Base-by-base conservation (phyloP, 2,329 filamentous ascomycete genomes). In the Aureobasidium sp. region DNA sequence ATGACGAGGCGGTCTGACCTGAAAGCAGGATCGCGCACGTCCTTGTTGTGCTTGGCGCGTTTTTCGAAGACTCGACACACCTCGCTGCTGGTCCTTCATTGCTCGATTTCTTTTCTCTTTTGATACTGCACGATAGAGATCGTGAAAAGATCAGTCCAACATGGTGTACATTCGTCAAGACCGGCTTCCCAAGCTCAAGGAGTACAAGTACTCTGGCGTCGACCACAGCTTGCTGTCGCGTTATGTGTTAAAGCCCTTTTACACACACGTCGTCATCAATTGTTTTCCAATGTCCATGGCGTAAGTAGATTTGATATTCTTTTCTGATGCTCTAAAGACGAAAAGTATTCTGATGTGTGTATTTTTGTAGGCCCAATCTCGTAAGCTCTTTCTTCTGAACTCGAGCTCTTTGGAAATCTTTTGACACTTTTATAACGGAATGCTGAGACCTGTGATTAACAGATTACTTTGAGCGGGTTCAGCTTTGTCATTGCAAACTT, bases 101-200 rank as follows among this genome's bases (percentile, higher is more conserved):
- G 42, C 11, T 39, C 20, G n/a, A n/a, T 27, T 27, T 56, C n/a
- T 27, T 42, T 27, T 45, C 45, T 5, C 22, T 29, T 42, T 41
- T 47, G 15, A 29, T 9, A 29, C 34, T 48, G 15, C 29, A 58
- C 12, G 9, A 27, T 37, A 58, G 42, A 57, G 25, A 25, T 27
- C 42, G 25, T 42, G 17, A 12, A 8, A 45, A 39, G 31, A 36
- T 36, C 17, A 22, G 1, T 47, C 45, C 42, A 81, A 70, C 61
- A 97, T 97, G 91, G 92, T 94, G 65, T 97, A 97, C 82, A 91
- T 99, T 64, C 90, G 94, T 67, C 90, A 96, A 77, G 87, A 92
- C 72, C 87, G 90, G 78, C 87, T 99, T 66, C 86, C 88, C 42
- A 90, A 90, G 74, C 86, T 99, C 70, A 90, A 89, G 76, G 84